These are phyloP conservation scores for Aspergillus fructus DNA, from an alignment of 2,329 filamentous ascomycete genomes.

Conservation along the genomic window DNA sequence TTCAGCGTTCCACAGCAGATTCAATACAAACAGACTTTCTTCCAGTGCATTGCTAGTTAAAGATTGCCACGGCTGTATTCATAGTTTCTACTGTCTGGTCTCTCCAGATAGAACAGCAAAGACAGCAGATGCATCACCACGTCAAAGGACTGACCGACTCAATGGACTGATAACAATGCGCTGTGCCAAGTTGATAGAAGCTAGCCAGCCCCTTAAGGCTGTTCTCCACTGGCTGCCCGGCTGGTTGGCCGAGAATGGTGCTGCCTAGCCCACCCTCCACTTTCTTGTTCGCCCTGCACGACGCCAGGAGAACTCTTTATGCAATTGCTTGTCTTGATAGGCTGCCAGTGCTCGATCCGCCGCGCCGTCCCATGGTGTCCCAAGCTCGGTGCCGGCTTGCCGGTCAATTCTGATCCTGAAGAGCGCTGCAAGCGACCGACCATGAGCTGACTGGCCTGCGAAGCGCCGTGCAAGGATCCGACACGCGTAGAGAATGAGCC, in stretches of 20 bases:
- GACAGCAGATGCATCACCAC: too few species aligned
- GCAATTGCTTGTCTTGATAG: background rate
- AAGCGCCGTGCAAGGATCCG: too few species aligned
- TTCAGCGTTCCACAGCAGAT: background rate
- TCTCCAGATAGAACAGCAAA: too few species aligned
- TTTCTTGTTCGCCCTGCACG: background rate
- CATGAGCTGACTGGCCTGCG: too few species aligned
- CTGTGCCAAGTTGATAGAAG: background rate
- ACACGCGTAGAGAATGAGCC: too few species aligned
- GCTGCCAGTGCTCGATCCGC: background rate
- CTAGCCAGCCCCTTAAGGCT: constrained; percentile 8
- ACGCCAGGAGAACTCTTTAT: background rate
- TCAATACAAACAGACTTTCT: background rate
- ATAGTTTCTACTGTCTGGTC: too few species aligned
- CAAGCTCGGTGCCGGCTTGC: too few species aligned
- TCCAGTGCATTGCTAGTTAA: too few species aligned
- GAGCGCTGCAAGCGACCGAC: too few species aligned
- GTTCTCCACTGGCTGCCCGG: background rate
- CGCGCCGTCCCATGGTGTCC: too few species aligned
- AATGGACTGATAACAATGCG: background rate
- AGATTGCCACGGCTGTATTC: too few species aligned
- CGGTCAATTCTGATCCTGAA: too few species aligned
- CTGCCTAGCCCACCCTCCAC: background rate
- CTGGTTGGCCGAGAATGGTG: constrained; percentile 1
- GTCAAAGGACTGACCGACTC: background rate